These are phyloP conservation scores for Begonia loranthoides DNA, from an alignment of 306 rosid genomes.

Conservation along the genomic window DNA sequence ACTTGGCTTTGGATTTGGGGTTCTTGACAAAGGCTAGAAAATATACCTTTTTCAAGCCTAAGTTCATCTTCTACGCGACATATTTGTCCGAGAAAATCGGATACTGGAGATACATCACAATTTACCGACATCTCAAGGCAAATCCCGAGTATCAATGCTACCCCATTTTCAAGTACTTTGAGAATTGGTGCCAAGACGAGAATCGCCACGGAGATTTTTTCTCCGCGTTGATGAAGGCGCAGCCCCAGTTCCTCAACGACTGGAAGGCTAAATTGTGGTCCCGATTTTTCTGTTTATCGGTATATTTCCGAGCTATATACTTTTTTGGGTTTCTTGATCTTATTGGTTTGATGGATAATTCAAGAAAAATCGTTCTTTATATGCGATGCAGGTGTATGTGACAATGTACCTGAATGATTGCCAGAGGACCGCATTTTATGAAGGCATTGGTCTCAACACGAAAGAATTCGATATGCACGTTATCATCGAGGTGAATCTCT, in stretches of 20 bases:
- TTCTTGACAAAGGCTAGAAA: conserved; percentile 93
- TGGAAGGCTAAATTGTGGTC: conserved; percentile 99
- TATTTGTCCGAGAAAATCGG: conserved; percentile 97
- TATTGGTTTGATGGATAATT: neutral
- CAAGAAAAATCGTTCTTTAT: neutral
- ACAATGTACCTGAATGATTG: conserved; percentile 98
- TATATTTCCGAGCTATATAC: conserved; percentile 9
- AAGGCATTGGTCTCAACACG: conserved; percentile 89
- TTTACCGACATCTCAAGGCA: conserved; percentile 87
- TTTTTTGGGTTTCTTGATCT: too few relatives aligned
- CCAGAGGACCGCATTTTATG: conserved; percentile 89
- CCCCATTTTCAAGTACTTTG: conserved; percentile 94
- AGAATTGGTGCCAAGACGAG: conserved; percentile 99
- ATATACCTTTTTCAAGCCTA: conserved; percentile 96
- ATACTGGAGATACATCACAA: conserved; percentile 96
- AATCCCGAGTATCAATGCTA: conserved; percentile 88
- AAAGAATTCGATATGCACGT: conserved; percentile 98
- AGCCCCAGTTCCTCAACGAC: conserved; percentile 95
- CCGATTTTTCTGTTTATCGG: conserved; percentile 94
- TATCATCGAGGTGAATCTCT: conserved; percentile 75
- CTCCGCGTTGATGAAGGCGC: conserved; percentile 97
- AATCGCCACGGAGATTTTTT: conserved; percentile 96
- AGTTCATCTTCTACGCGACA: conserved; percentile 95
- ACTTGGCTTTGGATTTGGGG: conserved; percentile 97
- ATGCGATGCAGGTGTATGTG: conserved; percentile 65